phyloP scores from a whole-genome alignment of 1,284 basidiomycete species.

The Microbotryomycetes sp. region DNA sequence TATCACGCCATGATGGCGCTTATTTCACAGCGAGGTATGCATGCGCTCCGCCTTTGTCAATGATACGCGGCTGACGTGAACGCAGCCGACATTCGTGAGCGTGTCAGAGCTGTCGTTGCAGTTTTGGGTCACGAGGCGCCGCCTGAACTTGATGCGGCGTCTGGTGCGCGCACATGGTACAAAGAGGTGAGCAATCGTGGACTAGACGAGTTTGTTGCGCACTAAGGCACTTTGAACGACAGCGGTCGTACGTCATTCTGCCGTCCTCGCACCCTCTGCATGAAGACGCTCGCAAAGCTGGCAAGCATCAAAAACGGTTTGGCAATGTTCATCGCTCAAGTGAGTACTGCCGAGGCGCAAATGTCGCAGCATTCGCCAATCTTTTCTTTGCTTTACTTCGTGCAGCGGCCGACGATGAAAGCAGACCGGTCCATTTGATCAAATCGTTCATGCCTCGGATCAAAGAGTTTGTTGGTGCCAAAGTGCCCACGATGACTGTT shows the following conservation, averaged over 20 bases:
- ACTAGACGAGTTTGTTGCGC: background rate
- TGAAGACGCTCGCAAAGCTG: conserved; percentile 23
- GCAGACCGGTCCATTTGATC: conserved; percentile 24
- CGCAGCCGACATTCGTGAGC: background rate
- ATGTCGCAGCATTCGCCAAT: background rate
- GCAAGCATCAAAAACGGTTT: conserved; percentile 30
- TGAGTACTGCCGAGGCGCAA: background rate
- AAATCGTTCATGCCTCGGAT: conserved; percentile 24
- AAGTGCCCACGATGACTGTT: too few species aligned
- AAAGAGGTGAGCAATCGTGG: conserved; percentile 14
- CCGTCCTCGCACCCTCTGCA: conserved; percentile 26
- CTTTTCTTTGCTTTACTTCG: background rate
- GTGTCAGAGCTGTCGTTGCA: conserved; percentile 20
- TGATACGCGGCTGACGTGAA: background rate
- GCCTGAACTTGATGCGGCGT: conserved; percentile 17
- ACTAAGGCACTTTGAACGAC: background rate
- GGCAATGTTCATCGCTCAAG: conserved; percentile 27
- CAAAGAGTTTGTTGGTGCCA: conserved; percentile 20
- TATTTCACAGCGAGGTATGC: conserved; percentile 59
- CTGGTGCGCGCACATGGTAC: conserved; percentile 24
- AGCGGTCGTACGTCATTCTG: conserved; percentile 24
- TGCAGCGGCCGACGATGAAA: conserved; percentile 27
- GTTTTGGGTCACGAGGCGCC: conserved; percentile 29
- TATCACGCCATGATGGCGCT: conserved; percentile 67
- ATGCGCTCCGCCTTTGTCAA: background rate